phyloP scores from a whole-genome alignment of 148 eudicot species.

The Salicornia ramosissima region DNA sequence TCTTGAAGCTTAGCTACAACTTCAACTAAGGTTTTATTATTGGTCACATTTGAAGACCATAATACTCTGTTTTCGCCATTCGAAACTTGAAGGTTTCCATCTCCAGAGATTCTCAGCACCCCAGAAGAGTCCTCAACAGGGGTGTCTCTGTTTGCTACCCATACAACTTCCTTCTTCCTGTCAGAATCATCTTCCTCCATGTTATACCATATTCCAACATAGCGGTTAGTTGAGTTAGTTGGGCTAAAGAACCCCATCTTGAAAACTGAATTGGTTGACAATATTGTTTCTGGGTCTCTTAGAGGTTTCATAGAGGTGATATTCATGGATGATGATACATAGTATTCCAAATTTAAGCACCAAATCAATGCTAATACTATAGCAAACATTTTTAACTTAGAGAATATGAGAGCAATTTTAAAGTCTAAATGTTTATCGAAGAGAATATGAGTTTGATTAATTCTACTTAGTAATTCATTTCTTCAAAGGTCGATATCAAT shows the following conservation, averaged over 20 bases:
- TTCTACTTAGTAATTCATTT: no score
- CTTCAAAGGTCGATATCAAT: no score
- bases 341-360: no score
- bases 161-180: conserved; percentile 21
- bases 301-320: conserved; percentile 9
- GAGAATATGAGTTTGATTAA: no score
- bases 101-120: conserved; percentile 14
- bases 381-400: no score
- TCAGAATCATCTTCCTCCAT: background rate
- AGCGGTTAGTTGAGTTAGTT: conserved; percentile 24
- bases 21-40: background rate
- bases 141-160: conserved; percentile 43
- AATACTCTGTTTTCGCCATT: conserved; percentile 22
- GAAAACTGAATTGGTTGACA: conserved; percentile 22
- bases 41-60: conserved; percentile 35
- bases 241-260: conserved; percentile 39
- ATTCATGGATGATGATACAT: background rate
- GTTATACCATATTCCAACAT: conserved; percentile 38
- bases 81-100: conserved; percentile 32
- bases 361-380: no score
- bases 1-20: conserved; percentile 31
- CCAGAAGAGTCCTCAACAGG: conserved; percentile 33
- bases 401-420: no score
- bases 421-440: no score
- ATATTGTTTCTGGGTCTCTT: conserved; percentile 20